These are phyloP conservation scores for Alternaria gansuensis DNA, from an alignment of 2,329 filamentous ascomycete species.

Conservation along the genomic window DNA sequence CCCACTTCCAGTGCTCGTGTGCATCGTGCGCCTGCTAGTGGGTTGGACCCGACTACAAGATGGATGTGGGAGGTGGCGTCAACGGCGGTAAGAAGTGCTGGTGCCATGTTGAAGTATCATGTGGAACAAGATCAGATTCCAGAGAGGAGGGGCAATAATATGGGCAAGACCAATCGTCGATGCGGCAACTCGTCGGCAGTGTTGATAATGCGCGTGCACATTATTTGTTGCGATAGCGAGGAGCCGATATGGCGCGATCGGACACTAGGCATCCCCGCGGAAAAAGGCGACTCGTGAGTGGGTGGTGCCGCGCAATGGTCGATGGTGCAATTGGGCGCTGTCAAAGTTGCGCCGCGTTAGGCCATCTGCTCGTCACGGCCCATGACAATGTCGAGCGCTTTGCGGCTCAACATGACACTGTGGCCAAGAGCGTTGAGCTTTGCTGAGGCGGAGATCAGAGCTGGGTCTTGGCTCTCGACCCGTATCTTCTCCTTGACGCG, in stretches of 20 bases:
- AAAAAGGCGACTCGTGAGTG: slow-evolving; percentile 26
- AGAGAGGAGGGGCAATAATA: slow-evolving; percentile 14
- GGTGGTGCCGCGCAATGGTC: slow-evolving; percentile 20
- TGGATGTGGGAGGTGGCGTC: slow-evolving; percentile 78
- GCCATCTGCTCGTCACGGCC: slow-evolving; percentile 62
- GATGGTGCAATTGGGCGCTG: slow-evolving; percentile 22
- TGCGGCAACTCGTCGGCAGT: slow-evolving; percentile 22
- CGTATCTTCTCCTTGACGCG: slow-evolving; percentile 88
- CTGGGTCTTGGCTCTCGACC: slow-evolving; percentile 89
- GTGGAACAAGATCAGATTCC: slow-evolving; percentile 1
- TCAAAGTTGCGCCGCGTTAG: slow-evolving; percentile 29
- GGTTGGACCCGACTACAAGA: slow-evolving; percentile 84
- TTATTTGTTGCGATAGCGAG: slow-evolving; percentile 50
- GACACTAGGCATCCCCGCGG: slow-evolving; percentile 29
- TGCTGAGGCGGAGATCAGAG: slow-evolving; percentile 80
- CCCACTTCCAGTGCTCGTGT: slow-evolving; percentile 81
- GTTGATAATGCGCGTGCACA: slow-evolving; percentile 28
- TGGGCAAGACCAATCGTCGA: slow-evolving; percentile 20
- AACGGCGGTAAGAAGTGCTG: slow-evolving; percentile 74
- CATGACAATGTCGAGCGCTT: slow-evolving; percentile 81
- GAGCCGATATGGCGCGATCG: slow-evolving; percentile 36
- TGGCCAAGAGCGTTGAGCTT: slow-evolving; percentile 83
- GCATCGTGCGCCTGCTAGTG: slow-evolving; percentile 86
- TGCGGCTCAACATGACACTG: slow-evolving; percentile 72
- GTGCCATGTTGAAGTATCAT: slow-evolving; percentile 49